Base-by-base conservation (phyloP, 345 rosid genomes). In the Streptanthus diversifolius region DNA sequence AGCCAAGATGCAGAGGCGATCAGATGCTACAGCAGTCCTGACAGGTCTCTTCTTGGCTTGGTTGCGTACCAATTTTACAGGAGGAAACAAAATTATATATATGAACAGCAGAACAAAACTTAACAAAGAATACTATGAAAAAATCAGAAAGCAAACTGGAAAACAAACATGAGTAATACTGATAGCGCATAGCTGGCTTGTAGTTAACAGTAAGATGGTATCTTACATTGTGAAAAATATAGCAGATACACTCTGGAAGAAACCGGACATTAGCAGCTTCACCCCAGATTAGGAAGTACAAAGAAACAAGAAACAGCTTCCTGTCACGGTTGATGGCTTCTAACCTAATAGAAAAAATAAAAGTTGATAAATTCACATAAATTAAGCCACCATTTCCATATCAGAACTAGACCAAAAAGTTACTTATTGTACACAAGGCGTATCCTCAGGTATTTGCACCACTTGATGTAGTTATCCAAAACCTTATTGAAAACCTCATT, bases 221-320 rank as follows among this genome's bases (percentile, higher is more conserved):
- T 60, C 97, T 91, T 87, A 95, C 99, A 70, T 86, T 76, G 80
- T 95, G 99, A 83, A 95, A 95, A 65, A 95, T 85, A 74, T 95
- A 95, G 86, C 99, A 95, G 74, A 95, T 78, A 80, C 98, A 90
- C 77, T 95, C 99, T 1, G 99, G 99, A 79, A 95, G 98, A 81
- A 91, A 95, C 63, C 99, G 96, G 77, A 90, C 87, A 82, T 95
- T 95, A 74, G 98, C 99, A 79, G 96, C 98, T 85, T 95, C 99
- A 25, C 99, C 99, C 99, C 99, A 95, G 79, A 95, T 83, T 35
- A 90, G 89, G 77, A 90, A 91, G 83, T 95, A 95, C 45, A 95
- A 80, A 32, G 99, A 92, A 74, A 95, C 87, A 77, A 95, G 83
- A 74, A 90, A 91, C 74, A 95, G 87, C 81, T 95, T 95, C 77